Conservation (phyloP, 2,329 filamentous ascomycete genomes). For the Incumbomyces lentus region DNA sequence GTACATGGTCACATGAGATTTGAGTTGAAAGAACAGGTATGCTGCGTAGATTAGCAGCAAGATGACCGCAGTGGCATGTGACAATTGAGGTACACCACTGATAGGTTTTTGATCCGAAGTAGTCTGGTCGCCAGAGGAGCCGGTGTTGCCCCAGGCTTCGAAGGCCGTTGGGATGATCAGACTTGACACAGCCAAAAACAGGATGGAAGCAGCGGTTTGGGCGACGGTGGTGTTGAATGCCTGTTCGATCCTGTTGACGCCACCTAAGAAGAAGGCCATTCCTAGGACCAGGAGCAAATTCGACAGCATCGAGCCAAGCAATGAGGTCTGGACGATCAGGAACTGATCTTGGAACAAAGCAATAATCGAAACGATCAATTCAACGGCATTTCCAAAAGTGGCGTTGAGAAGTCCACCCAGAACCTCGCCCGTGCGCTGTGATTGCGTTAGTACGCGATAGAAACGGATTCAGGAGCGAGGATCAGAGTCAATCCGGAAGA, state of each 20-base stretch:
- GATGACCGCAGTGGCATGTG: slow-evolving; percentile 53
- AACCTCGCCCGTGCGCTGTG: slow-evolving; percentile 58
- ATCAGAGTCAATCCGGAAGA: too few species aligned
- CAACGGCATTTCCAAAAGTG: slow-evolving; percentile 82
- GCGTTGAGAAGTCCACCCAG: slow-evolving; percentile 83
- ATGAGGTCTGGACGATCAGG: slow-evolving; percentile 79
- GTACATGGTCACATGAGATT: slow-evolving; percentile 72
- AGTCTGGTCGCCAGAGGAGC: slow-evolving; percentile 9
- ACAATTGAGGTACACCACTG: slow-evolving; percentile 13
- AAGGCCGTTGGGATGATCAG: slow-evolving; percentile 89
- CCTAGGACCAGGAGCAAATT: slow-evolving; percentile 82
- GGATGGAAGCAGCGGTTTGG: slow-evolving; percentile 72
- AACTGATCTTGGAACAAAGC: slow-evolving; percentile 65
- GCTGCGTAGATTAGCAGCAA: slow-evolving; percentile 71
- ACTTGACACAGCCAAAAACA: slow-evolving; percentile 67
- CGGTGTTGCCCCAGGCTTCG: slow-evolving; percentile 43
- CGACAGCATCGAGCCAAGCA: slow-evolving; percentile 84
- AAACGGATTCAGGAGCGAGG: too few species aligned
- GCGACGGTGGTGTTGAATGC: slow-evolving; percentile 88
- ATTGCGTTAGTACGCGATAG: too few species aligned
- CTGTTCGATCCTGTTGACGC: slow-evolving; percentile 67
- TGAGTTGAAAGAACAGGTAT: slow-evolving; percentile 85
- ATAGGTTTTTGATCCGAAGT: slow-evolving; percentile 12
- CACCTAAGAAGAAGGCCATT: slow-evolving; percentile 86
- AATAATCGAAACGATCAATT: slow-evolving; percentile 80